Evolutionary conservation across 2,329 filamentous ascomycete genomes (phyloP), one percentile per base, ranked within the genome.

Genomic region (Paecilomyces sp.): DNA sequence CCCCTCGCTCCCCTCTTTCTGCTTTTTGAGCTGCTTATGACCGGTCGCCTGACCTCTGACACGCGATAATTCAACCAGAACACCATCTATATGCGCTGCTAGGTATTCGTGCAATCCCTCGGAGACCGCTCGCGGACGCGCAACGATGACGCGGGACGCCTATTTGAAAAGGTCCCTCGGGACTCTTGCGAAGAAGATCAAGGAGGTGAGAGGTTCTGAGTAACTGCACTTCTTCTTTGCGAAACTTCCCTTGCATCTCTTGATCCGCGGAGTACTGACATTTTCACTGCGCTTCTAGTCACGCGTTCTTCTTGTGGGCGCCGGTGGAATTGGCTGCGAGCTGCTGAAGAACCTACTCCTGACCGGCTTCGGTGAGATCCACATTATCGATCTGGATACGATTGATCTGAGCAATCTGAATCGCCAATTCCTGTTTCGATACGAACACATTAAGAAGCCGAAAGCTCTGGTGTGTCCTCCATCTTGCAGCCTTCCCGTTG

Each of bases 351-450:
- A 97, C 75, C 86, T 99, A 60, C 91, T 93, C 53, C 87, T 96
- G 55, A 89, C 88, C 52, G 92, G 93, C 66, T 99, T 96, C 68
- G 91, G 91, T 65, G 90, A 96, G 77, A 87, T 97, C 56, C 90
- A 96, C 75, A 88, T 97, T 54, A 91, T 99, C 66, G 94, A 99
- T 75, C 89, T 99, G 61, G 94, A 99, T 75, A 99, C 94, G 1
- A 97, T 99, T 77, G 94, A 99, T 72, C 83, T 99, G 24, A 96
- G 92, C 78, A 99, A 99, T 72, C 83, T 99, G 56, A 99, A 99
- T 69, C 90, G 94, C 58, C 94, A 99, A 75, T 99, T 99, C 70
- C 86, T 99, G 55, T 99, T 99, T 75, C 86, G 92, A 62, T 89
- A 93, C 69, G 92, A 97, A 73, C 94, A 99, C 71, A 97, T 99